Percentiles rank a stretch among this genome's conserved stretches.
These are phyloP conservation scores for Gelatoporia subvermispora DNA, from an alignment of 768 basidiomycete genomes.

Conservation along the genomic window DNA sequence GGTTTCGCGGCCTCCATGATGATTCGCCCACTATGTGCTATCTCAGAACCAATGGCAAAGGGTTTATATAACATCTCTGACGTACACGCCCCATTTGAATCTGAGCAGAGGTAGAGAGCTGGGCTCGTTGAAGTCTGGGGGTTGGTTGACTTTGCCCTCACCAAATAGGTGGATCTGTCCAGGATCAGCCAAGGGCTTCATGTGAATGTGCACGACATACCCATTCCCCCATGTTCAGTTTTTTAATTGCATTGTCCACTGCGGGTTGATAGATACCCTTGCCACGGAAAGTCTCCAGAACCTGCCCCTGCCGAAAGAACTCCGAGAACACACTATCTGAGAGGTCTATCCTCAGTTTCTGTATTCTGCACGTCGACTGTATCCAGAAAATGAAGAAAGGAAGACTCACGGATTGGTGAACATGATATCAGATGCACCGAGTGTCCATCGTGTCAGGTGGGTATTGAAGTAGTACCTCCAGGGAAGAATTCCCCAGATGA, in stretches of 20 bases:
- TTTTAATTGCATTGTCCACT: conserved; percentile 75
- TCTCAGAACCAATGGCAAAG: background rate
- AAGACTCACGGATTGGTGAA: conserved; percentile 82
- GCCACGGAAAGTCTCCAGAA: conserved; percentile 90
- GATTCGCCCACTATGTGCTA: conserved; percentile 63
- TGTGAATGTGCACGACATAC: conserved; percentile 38
- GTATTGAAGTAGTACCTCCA: conserved; percentile 52
- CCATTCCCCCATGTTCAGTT: conserved; percentile 82
- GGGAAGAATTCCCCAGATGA: conserved; percentile 87
- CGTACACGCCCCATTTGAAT: conserved; percentile 97
- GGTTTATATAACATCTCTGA: too few relatives aligned
- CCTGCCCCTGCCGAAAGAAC: conserved; percentile 88
- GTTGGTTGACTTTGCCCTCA: conserved; percentile 86
- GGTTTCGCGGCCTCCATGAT: conserved; percentile 62
- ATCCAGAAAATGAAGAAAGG: background rate
- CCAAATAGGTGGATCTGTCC: conserved; percentile 82
- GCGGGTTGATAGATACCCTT: conserved; percentile 84
- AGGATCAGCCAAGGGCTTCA: background rate
- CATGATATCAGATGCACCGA: conserved; percentile 91
- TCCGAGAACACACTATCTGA: conserved; percentile 62
- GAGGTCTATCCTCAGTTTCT: background rate
- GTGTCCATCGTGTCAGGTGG: conserved; percentile 76
- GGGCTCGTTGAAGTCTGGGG: conserved; percentile 40
- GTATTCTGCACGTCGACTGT: conserved; percentile 15
- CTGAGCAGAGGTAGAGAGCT: conserved; percentile 53